Evolutionary conservation across 306 rosid species (phyloP), one percentile per base, ranked within the genome.

Genomic region (Chamaecrista fasciculata): DNA sequence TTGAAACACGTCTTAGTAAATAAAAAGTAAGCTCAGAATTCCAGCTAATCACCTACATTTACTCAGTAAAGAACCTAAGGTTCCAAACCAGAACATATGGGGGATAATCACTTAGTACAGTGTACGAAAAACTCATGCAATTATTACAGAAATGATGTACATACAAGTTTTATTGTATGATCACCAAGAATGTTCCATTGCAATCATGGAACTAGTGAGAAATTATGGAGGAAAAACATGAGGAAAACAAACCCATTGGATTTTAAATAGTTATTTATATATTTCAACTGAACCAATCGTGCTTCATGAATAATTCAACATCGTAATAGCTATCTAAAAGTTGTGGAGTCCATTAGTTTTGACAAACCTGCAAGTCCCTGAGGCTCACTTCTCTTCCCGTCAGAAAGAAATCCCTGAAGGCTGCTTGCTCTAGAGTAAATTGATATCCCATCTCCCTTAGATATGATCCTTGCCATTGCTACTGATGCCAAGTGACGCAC

Each of bases 401-500:
- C 96, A 15, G 96, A 88, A 62, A 93, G 90, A 78, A 93, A 90
- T n/a, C 98, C 98, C 86, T 94, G 98, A 70, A 94, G 96, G 73
- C 90, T 81, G 85, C 98, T 94, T 15, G 82, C 97, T 81, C 98
- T 83, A 5, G 97, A 90, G 83, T 94, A 94, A 62, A 94, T 84
- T 0, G 98, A 94, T 79, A 94, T 94, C 47, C 73, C 57, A 66
- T 94, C 98, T 76, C 98, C 98, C 85, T 90, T 88, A 6, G 81
- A 82, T 79, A 94, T 94, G 78, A 90, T 85, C 76, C 69, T 87
- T 6, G 90, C 89, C 98, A 88, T 94, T 26, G 96, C 96, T 12
- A 88, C 86, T 4, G 98, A 94, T 23, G 97, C 96, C 84, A 94
- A 76, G 83, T 94, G 97, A 60, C 98, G 94, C 62, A 94, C 95